Evolutionary conservation across 179 eudicot genomes (phyloP), one percentile per base, ranked within the genome.

Genomic region (Pouteria campechiana): DNA sequence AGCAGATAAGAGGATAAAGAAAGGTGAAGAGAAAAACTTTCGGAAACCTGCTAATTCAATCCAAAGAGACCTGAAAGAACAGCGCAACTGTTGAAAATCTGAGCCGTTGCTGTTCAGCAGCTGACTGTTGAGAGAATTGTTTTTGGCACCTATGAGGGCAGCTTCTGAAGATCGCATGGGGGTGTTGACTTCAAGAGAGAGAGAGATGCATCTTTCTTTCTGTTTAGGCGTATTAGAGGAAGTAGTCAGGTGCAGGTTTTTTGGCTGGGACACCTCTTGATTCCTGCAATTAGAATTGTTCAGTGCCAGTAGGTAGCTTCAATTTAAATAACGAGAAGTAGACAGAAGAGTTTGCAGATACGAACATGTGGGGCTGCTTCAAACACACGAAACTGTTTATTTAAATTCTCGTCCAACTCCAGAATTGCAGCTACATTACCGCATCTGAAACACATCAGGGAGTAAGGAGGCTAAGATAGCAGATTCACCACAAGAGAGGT

Each of bases 391-490:
- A 92, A 87, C 57, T 73, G 24, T 53, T 71, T 72, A 34, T 75
- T 63, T 19, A 92, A 96, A 73, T 79, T 75, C 68, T 83, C 99
- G 52, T 83, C 87, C 49, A 92, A 78, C 75, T 87, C 85, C 50
- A 92, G 99, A 59, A 92, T 92, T 23, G 96, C 94, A 61, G 99
- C 99, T 23, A 92, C 85, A 54, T 92, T 92, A 29, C 99, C 99
- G 41, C 99, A 92, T 70, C 99, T 92, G 67, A 49, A 68, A 50
- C 36, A 52, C 24, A 51, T 35, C 37, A 18, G 19, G 12, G 38
- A 35, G 37, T 9, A 7, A 15, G n/a, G n/a, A n/a, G n/a, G n/a
- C n/a, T n/a, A 38, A 28, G 27, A 42, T 6, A 23, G 22, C 37
- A 11, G 31, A 17, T 39, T 21, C 19, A 14, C 12, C 10, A 13